Conservation (phyloP, 2,329 filamentous ascomycete genomes). For the Pseudocercospora cruenta region DNA sequence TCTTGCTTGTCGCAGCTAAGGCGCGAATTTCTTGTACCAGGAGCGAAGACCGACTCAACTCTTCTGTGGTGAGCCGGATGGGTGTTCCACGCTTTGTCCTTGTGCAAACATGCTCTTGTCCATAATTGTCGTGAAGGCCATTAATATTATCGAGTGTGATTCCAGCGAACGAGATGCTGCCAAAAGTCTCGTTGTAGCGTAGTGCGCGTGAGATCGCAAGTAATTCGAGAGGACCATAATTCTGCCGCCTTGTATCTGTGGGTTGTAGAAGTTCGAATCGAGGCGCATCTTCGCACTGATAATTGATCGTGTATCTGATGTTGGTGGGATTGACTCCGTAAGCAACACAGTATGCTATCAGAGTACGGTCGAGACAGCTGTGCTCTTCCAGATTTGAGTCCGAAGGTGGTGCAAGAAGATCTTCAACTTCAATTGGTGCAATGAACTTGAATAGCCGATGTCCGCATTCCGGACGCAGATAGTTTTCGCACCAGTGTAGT, state of each 20-base stretch:
- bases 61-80: constrained; percentile 56
- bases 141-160: constrained; percentile 69
- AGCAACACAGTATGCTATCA: constrained; percentile 70
- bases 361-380: constrained; percentile 65
- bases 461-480: constrained; percentile 67
- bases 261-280: constrained; percentile 67
- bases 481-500: constrained; percentile 64
- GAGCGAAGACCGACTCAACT: constrained; percentile 60
- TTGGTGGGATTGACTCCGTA: constrained; percentile 70
- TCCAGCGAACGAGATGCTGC: constrained; percentile 67
- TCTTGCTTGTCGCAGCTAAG: constrained; percentile 67
- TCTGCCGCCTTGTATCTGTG: constrained; percentile 51
- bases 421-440: constrained; percentile 60
- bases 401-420: constrained; percentile 53
- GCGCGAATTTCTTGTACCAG: constrained; percentile 71
- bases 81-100: constrained; percentile 62
- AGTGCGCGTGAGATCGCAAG: constrained; percentile 70
- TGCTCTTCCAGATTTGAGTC: constrained; percentile 62
- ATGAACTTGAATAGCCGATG: constrained; percentile 65
- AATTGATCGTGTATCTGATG: constrained; percentile 65
- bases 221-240: constrained; percentile 66
- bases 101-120: constrained; percentile 64
- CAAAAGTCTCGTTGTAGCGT: constrained; percentile 71
- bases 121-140: constrained; percentile 61
- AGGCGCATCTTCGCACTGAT: constrained; percentile 67